Base-by-base conservation (phyloP, 495 filamentous ascomycete genomes). In the Neurospora sp. region DNA sequence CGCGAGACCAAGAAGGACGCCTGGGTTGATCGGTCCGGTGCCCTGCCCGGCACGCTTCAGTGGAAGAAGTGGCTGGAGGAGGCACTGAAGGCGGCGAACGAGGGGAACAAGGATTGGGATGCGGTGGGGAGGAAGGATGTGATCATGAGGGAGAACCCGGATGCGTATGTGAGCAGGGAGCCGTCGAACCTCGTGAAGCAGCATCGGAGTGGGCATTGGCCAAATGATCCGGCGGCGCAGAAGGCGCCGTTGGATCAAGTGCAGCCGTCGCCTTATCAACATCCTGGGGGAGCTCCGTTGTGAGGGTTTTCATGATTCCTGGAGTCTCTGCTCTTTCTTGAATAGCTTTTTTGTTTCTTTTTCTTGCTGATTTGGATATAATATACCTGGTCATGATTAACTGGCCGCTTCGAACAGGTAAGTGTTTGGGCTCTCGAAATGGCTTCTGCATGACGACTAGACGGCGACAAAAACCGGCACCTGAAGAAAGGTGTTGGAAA, bases 21-120 rank as follows among this genome's bases (percentile, higher is more conserved):
- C 9, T 89, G 87, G 87, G 81, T 86, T 4, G 77, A 80, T 72
- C 78, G 83, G 68, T 81, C 79, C 14, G 82, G 86, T 12, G 82
- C 85, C 3, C 84, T 86, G 10, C 87, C 88, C 3, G 73, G 75
- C 7, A 88, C 87, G 16, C 74, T 77, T 0, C 78, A 85, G 72
- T 89, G 87, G 87, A 77, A 82, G 53, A 74, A 78, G 74, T 90
- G 87, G 88, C 80, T 89, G 9, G 73, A 78, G 9, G 82, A 87
- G 73, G 87, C 87, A 3, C 73, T 80, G 35, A 53, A 72, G n/a
- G 83, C 79, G 35, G 84, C 82, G 12, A 78, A 79, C 42, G 61
- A 71, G 1, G 75, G 74, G 9, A 74, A 83, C 3, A 71, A 71
- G 20, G 41, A 72, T 0, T 89, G 87, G 87, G 72, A 78, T n/a